Evolutionary conservation across 768 basidiomycete genomes (phyloP).

Genomic region (Tephrocybe sp.): DNA sequence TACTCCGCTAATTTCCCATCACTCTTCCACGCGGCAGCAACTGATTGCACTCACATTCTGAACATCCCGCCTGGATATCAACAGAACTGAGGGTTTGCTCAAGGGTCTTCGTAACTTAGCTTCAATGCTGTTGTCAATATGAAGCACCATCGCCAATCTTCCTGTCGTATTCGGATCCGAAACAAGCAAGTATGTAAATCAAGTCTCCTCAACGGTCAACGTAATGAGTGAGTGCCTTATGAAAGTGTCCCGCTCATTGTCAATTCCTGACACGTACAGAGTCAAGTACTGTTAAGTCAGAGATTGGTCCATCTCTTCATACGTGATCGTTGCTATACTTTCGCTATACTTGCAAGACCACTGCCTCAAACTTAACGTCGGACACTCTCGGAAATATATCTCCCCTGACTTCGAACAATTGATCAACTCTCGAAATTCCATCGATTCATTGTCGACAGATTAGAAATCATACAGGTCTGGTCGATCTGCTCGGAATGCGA

Average conservation of each 20-base stretch:
- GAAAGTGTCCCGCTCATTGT: neutral
- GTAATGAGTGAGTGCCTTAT: too few species aligned
- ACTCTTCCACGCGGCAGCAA: constrained; percentile 19
- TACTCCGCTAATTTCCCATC: constrained; percentile 15
- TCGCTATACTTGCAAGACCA: neutral
- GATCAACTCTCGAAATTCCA: neutral
- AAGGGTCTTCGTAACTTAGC: too few species aligned
- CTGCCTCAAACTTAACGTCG: neutral
- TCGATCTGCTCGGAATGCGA: constrained; percentile 65
- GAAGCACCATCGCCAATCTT: neutral
- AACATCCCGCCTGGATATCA: neutral
- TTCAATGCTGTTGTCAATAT: too few species aligned
- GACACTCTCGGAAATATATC: neutral
- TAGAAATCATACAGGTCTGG: constrained; percentile 78
- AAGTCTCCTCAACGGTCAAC: too few species aligned
- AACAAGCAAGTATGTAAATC: too few species aligned
- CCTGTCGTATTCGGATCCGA: constrained; percentile 1
- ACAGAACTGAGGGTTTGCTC: too few species aligned
- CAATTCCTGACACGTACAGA: too few species aligned
- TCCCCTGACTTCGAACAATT: neutral
- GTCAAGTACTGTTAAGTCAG: too few species aligned
- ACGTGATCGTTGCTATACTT: constrained; percentile 4
- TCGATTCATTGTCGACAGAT: constrained; percentile 15
- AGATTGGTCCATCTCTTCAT: neutral
- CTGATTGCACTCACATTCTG: constrained; percentile 14